A percentile compares a stretch with the other conserved stretches of the same genome.
Conservation (phyloP, 257 asterid species). For the Solanum sejunctum region DNA sequence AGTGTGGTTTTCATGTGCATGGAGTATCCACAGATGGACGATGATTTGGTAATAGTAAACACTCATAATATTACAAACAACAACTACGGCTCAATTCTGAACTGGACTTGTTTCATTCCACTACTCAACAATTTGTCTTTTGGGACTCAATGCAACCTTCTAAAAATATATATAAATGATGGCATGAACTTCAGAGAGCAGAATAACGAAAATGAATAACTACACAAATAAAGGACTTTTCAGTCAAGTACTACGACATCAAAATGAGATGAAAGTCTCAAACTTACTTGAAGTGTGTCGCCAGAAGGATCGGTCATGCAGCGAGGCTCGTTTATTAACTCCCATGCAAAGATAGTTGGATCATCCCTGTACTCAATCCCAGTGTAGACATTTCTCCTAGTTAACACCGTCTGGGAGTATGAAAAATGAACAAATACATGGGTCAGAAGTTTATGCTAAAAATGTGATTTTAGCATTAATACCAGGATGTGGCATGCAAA, state of each 20-base stretch:
- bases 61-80: background rate
- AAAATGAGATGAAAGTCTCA: background rate
- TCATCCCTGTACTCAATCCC: conserved; percentile 20
- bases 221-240: background rate
- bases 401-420: conserved; percentile 12
- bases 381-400: conserved; percentile 14
- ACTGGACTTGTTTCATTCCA: background rate
- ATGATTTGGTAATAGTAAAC: background rate
- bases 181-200: background rate
- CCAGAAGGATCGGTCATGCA: conserved; percentile 79
- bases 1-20: background rate
- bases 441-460: background rate
- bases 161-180: background rate
- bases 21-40: background rate
- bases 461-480: background rate
- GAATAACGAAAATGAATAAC: background rate
- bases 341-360: conserved; percentile 30
- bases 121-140: background rate
- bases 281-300: conserved; percentile 82
- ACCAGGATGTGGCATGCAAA: background rate
- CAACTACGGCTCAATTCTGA: background rate
- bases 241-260: background rate
- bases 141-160: background rate
- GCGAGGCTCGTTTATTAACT: conserved; percentile 29
- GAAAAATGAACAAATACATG: background rate